Evolutionary conservation across 805 yeast genomes (phyloP), one percentile per base, ranked within the genome.

Genomic region (Ogataea naganishii): DNA sequence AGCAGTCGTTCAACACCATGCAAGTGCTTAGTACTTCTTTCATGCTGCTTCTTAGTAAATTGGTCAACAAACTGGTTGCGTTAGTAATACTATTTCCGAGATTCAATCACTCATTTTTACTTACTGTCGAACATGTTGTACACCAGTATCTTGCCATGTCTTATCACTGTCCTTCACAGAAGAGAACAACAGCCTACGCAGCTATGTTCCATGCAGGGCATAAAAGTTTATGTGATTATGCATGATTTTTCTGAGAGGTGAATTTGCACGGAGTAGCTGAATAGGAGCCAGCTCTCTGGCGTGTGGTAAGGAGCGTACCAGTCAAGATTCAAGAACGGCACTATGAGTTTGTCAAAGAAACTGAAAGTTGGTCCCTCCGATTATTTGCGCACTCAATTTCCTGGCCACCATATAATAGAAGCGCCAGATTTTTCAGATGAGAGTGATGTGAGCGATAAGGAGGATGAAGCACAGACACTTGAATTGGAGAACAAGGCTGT

Each of bases 91-190:
- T 20, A 5, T 7, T 23, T 27, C 12, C 14, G 18, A 13, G 22
- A 14, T 3, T 4, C n/a, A 5, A 11, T 4, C n/a, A 9, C 5
- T 20, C n/a, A 10, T 11, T 4, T 13, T 6, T 11, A 45, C 60
- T 31, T 35, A 61, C 66, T 12, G 40, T 37, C 15, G 50, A 47
- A 36, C 68, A 62, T 5, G 49, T 41, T 30, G 56, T 54, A 35
- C 63, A 58, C 63, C 62, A 56, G 26, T 51, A 53, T 26, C 38
- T 49, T 7, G 47, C 51, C 58, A 54, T 53, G 12, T 4, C 28
- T n/a, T n/a, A n/a, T n/a, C n/a, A n/a, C n/a, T n/a, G n/a, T n/a
- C n/a, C n/a, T n/a, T n/a, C n/a, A n/a, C n/a, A n/a, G n/a, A n/a
- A n/a, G n/a, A n/a, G n/a, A n/a, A n/a, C n/a, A n/a, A n/a, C n/a